These are phyloP conservation scores for Glonium stellatum DNA, from an alignment of 495 filamentous ascomycete species.

Conservation along the genomic window DNA sequence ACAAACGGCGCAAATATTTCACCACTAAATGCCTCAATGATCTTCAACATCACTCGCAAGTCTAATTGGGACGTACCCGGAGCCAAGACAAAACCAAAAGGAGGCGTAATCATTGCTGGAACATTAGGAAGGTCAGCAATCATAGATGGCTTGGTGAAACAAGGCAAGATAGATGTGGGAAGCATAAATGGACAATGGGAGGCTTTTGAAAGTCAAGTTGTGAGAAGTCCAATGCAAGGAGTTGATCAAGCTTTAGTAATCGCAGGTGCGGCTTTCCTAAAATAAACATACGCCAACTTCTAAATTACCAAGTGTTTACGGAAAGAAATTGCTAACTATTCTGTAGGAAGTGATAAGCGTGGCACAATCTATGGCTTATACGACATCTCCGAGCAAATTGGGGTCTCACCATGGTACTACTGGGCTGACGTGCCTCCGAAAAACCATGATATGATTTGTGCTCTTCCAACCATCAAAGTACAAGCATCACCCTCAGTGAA, in stretches of 20 bases:
- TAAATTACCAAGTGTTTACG: background rate
- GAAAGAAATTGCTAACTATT: background rate
- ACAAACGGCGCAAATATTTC: constrained; percentile 33
- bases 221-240: constrained; percentile 52
- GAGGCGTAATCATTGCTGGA: constrained; percentile 58
- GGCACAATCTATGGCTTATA: constrained; percentile 70
- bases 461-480: constrained; percentile 43
- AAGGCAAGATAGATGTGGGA: constrained; percentile 50
- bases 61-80: constrained; percentile 29
- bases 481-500: constrained; percentile 61
- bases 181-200: constrained; percentile 61
- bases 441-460: constrained; percentile 50
- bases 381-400: constrained; percentile 68
- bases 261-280: constrained; percentile 38
- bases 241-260: constrained; percentile 58
- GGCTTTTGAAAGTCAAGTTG: constrained; percentile 54
- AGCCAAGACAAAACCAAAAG: constrained; percentile 4
- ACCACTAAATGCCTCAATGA: constrained; percentile 34
- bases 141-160: constrained; percentile 49
- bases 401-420: constrained; percentile 72
- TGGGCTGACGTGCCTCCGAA: constrained; percentile 61
- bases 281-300: background rate
- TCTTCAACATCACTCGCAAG: constrained; percentile 37
- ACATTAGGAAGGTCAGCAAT: constrained; percentile 58
- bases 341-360: constrained; percentile 52